Conservation (phyloP, 2,329 filamentous ascomycete genomes). For the Sporothrix mexicana region DNA sequence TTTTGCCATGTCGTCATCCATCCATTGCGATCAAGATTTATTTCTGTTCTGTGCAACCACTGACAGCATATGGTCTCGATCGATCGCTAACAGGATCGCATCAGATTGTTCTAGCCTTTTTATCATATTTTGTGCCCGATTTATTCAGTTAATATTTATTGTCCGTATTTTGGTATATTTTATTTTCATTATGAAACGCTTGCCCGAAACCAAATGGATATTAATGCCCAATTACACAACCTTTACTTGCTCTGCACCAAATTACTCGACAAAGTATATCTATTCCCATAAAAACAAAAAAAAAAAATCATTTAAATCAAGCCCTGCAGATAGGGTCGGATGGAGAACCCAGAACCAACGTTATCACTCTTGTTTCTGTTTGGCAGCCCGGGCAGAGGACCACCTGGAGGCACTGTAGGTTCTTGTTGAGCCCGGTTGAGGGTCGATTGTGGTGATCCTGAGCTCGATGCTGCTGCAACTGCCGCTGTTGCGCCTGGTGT, state of each 20-base stretch:
- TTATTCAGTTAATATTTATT: not conserved
- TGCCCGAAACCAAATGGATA: not conserved
- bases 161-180: not conserved
- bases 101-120: not conserved
- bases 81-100: not conserved
- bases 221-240: not conserved
- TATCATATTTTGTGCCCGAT: not conserved
- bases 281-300: not conserved
- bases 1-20: slow-evolving; percentile 23
- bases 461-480: not conserved
- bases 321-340: not conserved
- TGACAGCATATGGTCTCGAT: not conserved
- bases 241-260: not conserved
- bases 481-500: not conserved
- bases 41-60: not conserved
- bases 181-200: not conserved
- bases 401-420: not conserved
- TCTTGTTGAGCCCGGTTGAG: not conserved
- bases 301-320: not conserved
- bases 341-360: not conserved
- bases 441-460: not conserved
- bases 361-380: not conserved
- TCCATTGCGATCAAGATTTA: slow-evolving; percentile 4
- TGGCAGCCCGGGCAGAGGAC: slow-evolving; percentile 19
- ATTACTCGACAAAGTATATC: not conserved